Evolutionary conservation across 148 eudicot genomes (phyloP).

Genomic region (Talinum fruticosum): DNA sequence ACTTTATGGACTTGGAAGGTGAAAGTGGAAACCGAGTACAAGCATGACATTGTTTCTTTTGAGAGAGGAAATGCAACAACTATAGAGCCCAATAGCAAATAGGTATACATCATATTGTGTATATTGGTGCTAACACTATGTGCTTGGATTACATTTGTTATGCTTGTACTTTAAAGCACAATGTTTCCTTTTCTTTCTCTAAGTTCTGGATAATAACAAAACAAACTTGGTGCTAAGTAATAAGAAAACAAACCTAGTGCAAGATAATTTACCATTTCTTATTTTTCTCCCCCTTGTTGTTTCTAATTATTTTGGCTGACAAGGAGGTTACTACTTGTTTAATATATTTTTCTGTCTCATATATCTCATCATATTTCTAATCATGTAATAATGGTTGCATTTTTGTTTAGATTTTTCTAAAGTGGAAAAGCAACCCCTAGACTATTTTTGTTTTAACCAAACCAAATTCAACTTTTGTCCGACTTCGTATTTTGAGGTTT

Average conservation of each 20-base stretch:
- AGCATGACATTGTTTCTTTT: constrained; percentile 91
- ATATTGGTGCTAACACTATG: neutral
- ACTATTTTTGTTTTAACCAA: constrained; percentile 90
- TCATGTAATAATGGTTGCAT: constrained; percentile 3
- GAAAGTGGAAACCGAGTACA: constrained; percentile 75
- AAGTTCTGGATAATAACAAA: neutral
- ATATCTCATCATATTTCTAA: neutral
- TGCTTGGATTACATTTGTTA: neutral
- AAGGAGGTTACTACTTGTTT: neutral
- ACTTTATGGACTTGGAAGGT: constrained; percentile 84
- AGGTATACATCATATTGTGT: constrained; percentile 50
- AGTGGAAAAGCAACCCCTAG: constrained; percentile 86
- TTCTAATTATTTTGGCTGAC: neutral
- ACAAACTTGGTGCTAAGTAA: too few species aligned
- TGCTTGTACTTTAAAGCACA: neutral
- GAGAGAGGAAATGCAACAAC: constrained; percentile 86
- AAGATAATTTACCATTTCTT: neutral
- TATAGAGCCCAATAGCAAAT: constrained; percentile 89
- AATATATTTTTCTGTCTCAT: neutral
- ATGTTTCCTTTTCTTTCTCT: neutral
- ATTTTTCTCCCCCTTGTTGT: neutral
- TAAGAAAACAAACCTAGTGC: too few species aligned
- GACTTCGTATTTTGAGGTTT: constrained; percentile 66
- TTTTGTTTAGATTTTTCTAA: constrained; percentile 74
- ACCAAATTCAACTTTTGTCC: constrained; percentile 89